phyloP scores from a whole-genome alignment of 495 filamentous ascomycete genomes.

The Penicillium cataractarum region DNA sequence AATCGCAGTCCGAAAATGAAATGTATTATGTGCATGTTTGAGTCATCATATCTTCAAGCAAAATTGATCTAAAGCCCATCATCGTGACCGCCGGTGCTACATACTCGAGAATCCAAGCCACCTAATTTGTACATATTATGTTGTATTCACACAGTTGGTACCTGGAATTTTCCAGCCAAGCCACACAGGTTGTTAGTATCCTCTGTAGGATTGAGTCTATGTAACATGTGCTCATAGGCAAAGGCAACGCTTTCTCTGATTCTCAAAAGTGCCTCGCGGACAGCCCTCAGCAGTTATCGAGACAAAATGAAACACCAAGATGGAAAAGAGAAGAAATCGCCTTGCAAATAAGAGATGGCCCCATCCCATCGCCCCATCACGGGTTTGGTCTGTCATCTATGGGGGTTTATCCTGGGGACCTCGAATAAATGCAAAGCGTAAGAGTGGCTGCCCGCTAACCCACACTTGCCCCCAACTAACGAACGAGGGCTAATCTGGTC shows the following conservation, averaged over 20 bases:
- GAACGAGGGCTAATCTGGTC: slow-evolving; percentile 9
- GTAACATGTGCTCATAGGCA: neutral
- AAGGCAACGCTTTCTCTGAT: neutral
- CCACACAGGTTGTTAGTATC: neutral
- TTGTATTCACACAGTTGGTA: neutral
- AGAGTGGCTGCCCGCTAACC: slow-evolving; percentile 14
- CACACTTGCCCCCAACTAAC: slow-evolving; percentile 12
- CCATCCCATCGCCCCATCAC: neutral
- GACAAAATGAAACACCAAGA: slow-evolving; percentile 5
- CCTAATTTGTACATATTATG: neutral
- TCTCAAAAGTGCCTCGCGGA: neutral
- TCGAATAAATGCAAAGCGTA: slow-evolving; percentile 19
- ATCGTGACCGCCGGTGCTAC: neutral
- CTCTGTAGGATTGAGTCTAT: neutral
- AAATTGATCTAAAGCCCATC: neutral
- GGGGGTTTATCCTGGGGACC: neutral
- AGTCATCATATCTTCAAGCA: neutral
- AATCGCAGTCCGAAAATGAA: neutral
- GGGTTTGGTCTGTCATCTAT: neutral
- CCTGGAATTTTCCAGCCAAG: neutral
- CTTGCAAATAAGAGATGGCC: neutral
- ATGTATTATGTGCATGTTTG: neutral
- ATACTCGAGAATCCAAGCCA: neutral
- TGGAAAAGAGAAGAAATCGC: neutral
- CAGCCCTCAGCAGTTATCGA: slow-evolving; percentile 3